phyloP scores from a whole-genome alignment of 305 asterid genomes.

The Fraxinus sp. region DNA sequence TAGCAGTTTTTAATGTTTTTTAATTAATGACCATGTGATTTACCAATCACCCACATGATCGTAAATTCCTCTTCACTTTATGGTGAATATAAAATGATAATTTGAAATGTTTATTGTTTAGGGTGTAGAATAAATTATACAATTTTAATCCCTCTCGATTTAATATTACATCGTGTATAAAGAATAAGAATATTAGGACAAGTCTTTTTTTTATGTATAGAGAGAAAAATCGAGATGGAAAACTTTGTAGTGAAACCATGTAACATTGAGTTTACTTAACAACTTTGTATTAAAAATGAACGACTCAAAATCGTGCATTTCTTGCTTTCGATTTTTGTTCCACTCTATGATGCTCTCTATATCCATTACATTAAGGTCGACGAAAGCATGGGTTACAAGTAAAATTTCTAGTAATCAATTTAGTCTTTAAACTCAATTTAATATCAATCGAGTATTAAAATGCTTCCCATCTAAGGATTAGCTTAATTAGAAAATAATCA shows the following conservation, averaged over 20 bases:
- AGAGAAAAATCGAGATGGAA: background rate
- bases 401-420: background rate
- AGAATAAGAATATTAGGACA: background rate
- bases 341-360: background rate
- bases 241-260: background rate
- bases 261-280: background rate
- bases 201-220: background rate
- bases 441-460: background rate
- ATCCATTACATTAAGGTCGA: background rate
- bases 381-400: background rate
- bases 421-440: conserved; percentile 19
- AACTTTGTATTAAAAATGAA: background rate
- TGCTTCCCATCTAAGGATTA: conserved; percentile 46
- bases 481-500: background rate
- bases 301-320: background rate
- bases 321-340: background rate
- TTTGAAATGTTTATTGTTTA: conserved; percentile 1
- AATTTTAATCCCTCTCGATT: background rate
- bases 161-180: background rate
- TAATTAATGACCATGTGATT: conserved; percentile 50
- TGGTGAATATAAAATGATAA: conserved; percentile 12
- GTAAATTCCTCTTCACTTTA: conserved; percentile 28
- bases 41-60: conserved; percentile 48
- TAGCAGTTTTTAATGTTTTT: conserved; percentile 19
- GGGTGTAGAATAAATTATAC: background rate